Evolutionary conservation across 306 rosid species (phyloP).

Genomic region (Prunus mira): DNA sequence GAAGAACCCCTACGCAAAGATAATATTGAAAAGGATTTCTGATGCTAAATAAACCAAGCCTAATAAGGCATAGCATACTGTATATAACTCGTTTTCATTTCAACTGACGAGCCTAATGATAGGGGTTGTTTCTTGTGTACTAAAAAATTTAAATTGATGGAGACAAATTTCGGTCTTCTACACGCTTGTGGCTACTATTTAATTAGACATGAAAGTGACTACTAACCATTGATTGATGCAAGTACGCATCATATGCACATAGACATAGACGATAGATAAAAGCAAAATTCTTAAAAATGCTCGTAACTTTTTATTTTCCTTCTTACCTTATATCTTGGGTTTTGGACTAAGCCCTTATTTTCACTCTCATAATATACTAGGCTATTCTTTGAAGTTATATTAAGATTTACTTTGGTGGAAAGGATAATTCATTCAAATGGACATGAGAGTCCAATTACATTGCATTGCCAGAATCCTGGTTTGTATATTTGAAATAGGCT

Average conservation of each 20-base stretch:
- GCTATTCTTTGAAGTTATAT: too few species aligned
- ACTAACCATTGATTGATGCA: not conserved
- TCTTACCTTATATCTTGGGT: not conserved
- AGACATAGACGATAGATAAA: too few species aligned
- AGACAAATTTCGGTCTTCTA: not conserved
- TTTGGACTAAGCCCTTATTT: not conserved
- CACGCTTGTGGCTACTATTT: too few species aligned
- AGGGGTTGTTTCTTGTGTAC: not conserved
- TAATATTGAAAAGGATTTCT: constrained; percentile 7
- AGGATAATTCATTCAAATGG: too few species aligned
- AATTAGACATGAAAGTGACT: not conserved
- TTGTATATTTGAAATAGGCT: too few species aligned
- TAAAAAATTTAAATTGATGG: not conserved
- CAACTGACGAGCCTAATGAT: not conserved
- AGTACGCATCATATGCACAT: not conserved
- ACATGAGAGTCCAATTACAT: too few species aligned
- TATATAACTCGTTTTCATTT: not conserved
- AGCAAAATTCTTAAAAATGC: not conserved
- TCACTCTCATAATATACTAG: not conserved
- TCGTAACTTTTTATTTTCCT: not conserved
- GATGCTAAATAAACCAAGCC: constrained; percentile 18
- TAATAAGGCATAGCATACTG: not conserved
- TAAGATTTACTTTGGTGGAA: too few species aligned
- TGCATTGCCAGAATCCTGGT: too few species aligned
- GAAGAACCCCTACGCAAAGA: constrained; percentile 17